phyloP scores from a whole-genome alignment of 306 rosid species.

The Albizia julibrissin region DNA sequence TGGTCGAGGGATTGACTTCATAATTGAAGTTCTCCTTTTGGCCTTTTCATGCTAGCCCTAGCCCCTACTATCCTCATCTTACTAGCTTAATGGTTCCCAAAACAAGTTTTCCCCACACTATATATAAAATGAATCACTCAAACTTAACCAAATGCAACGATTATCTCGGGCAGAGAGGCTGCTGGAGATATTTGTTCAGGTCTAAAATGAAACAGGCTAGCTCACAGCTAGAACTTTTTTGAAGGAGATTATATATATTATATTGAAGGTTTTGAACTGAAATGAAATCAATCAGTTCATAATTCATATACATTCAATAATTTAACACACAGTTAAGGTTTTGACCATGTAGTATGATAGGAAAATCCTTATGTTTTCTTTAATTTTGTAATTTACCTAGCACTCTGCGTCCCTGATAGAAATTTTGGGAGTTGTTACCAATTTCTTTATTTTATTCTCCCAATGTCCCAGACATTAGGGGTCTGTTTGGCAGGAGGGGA shows the following conservation, averaged over 20 bases:
- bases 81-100: background rate
- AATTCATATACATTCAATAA: background rate
- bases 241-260: background rate
- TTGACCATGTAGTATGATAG: background rate
- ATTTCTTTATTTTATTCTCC: background rate
- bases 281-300: background rate
- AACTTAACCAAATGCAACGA: background rate
- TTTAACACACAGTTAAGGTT: background rate
- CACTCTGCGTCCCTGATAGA: background rate
- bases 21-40: background rate
- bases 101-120: background rate
- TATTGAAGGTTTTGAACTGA: background rate
- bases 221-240: background rate
- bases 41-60: background rate
- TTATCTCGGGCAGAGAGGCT: background rate
- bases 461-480: background rate
- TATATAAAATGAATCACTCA: background rate
- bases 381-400: background rate
- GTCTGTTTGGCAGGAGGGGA: too few species aligned
- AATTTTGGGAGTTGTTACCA: background rate
- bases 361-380: background rate
- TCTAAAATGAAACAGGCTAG: background rate
- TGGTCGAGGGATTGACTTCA: background rate
- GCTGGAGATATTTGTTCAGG: background rate
- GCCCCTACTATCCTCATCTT: background rate